A percentile compares a stretch with the other conserved stretches of the same genome.
Evolutionary conservation across 2,329 filamentous ascomycete species (phyloP).

Genomic region (Ilyonectria sp.): DNA sequence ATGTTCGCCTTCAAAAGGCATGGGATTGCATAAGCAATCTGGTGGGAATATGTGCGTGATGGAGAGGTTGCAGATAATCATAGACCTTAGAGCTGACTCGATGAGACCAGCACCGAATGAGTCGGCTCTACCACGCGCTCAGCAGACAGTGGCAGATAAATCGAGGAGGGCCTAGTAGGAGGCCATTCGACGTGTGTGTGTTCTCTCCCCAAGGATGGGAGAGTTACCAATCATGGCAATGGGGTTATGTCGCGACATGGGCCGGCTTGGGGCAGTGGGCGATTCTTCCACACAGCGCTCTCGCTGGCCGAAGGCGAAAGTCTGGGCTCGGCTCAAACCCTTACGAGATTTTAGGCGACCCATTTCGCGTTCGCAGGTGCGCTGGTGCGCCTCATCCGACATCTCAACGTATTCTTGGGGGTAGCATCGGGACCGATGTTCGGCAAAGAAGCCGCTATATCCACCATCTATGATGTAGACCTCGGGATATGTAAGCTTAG

Average conservation of each 20-base stretch:
- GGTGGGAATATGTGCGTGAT: constrained; percentile 35
- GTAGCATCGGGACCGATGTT: constrained; percentile 85
- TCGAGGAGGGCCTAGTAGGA: constrained; percentile 67
- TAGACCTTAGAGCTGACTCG: constrained; percentile 43
- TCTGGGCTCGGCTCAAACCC: constrained; percentile 89
- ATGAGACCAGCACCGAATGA: constrained; percentile 48
- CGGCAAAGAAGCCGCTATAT: constrained; percentile 91
- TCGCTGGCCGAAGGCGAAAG: constrained; percentile 92
- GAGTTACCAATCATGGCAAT: constrained; percentile 63
- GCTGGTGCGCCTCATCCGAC: constrained; percentile 91
- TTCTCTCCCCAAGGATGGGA: constrained; percentile 64
- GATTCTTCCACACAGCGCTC: constrained; percentile 70
- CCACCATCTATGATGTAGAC: constrained; percentile 97
- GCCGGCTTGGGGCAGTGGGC: constrained; percentile 69
- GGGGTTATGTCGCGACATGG: constrained; percentile 57
- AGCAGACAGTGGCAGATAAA: constrained; percentile 46
- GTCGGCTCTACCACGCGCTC: constrained; percentile 45
- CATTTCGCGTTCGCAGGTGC: constrained; percentile 94
- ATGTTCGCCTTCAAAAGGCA: constrained; percentile 29
- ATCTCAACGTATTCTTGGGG: constrained; percentile 98
- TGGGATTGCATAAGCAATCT: constrained; percentile 33
- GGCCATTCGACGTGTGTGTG: constrained; percentile 72
- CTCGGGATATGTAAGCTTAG: constrained; percentile 92
- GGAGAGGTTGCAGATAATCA: constrained; percentile 33
- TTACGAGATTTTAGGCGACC: constrained; percentile 92